Evolutionary conservation across 192 early-diverging fungal genomes (phyloP).

Genomic region (Glomus cerebriforme): DNA sequence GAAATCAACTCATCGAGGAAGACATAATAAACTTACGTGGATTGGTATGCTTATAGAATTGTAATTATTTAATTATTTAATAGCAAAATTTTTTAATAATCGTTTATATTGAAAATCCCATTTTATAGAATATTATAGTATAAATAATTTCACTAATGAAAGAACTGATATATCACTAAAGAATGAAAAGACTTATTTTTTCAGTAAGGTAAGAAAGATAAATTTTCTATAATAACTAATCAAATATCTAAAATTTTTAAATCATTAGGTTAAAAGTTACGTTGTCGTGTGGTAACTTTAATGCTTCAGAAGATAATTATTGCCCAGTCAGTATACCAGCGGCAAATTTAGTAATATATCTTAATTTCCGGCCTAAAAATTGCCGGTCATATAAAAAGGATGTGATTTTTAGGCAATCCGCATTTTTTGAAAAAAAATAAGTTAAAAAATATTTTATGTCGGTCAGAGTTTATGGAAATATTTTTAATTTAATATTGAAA

Average conservation of each 20-base stretch:
- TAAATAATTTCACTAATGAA: conserved; percentile 21
- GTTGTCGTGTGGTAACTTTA: not conserved
- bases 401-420: too few relatives aligned
- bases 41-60: not conserved
- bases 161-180: not conserved
- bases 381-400: too few relatives aligned
- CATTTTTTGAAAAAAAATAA: too few relatives aligned
- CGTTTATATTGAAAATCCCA: not conserved
- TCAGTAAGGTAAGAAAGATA: conserved; percentile 15
- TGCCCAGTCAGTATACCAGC: too few relatives aligned
- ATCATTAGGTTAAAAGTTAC: not conserved
- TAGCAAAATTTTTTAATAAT: not conserved
- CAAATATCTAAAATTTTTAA: not conserved
- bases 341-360: too few relatives aligned
- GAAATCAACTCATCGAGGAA: conserved; percentile 40
- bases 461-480: too few relatives aligned
- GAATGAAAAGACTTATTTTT: conserved; percentile 23
- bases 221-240: not conserved
- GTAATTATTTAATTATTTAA: not conserved
- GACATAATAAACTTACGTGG: conserved; percentile 43
- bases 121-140: conserved; percentile 13
- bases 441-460: too few relatives aligned
- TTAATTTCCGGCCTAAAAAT: too few relatives aligned
- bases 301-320: too few relatives aligned
- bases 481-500: too few relatives aligned